These are phyloP conservation scores for Dothistroma septosporum DNA, from an alignment of 2,329 filamentous ascomycete genomes.

Conservation along the genomic window DNA sequence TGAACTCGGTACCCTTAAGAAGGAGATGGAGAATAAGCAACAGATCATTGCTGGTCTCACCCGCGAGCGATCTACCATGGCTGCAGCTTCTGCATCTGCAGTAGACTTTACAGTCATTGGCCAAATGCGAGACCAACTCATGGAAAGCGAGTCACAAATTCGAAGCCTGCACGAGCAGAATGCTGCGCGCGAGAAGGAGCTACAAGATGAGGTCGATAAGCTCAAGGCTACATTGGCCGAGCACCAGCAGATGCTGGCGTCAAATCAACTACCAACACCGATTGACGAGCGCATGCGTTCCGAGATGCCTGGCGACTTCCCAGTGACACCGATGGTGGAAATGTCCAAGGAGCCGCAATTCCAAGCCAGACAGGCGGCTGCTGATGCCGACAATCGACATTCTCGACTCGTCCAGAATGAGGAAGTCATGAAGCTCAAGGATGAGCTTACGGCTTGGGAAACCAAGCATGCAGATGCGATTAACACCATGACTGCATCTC, in stretches of 20 bases:
- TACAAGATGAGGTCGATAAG: conserved; percentile 65
- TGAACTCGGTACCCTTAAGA: conserved; percentile 76
- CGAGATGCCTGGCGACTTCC: conserved; percentile 38
- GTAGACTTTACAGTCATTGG: conserved; percentile 90
- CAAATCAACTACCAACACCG: conserved; percentile 22
- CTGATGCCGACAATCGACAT: conserved; percentile 16
- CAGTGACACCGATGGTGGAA: conserved; percentile 34
- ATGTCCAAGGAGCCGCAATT: conserved; percentile 28
- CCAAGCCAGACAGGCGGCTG: conserved; percentile 22
- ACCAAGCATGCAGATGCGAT: conserved; percentile 68
- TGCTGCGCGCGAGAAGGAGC: conserved; percentile 67
- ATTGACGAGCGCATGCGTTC: conserved; percentile 18
- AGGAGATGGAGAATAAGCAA: conserved; percentile 96
- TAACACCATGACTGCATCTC: conserved; percentile 65
- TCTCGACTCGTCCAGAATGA: conserved; percentile 27
- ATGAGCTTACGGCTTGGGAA: conserved; percentile 71
- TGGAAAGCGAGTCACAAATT: conserved; percentile 78
- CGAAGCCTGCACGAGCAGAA: conserved; percentile 68
- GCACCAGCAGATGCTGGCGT: conserved; percentile 23
- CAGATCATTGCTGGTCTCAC: conserved; percentile 92
- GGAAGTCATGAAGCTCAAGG: conserved; percentile 63
- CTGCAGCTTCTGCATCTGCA: conserved; percentile 59
- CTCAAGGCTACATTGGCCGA: conserved; percentile 56
- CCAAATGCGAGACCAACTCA: conserved; percentile 79
- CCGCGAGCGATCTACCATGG: conserved; percentile 85